phyloP scores from a whole-genome alignment of 2,329 filamentous ascomycete species.

The Metarhizium humberi region DNA sequence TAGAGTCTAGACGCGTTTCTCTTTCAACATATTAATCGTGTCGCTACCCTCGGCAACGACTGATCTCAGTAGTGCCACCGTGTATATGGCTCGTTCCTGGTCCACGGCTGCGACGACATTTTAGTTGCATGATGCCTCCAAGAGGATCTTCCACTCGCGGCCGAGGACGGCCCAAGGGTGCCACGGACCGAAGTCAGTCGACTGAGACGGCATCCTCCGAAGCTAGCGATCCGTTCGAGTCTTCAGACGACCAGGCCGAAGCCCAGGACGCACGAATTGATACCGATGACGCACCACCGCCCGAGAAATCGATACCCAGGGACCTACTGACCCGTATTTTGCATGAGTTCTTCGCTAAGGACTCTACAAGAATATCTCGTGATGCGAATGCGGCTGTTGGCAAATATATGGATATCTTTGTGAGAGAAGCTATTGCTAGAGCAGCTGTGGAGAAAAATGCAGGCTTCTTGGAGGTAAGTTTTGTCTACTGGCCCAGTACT shows the following conservation, averaged over 20 bases:
- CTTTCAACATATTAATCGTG: not conserved
- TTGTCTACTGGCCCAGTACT: not conserved
- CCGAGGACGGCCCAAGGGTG: slow-evolving; percentile 23
- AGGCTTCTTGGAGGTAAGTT: slow-evolving; percentile 64
- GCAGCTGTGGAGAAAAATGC: slow-evolving; percentile 61
- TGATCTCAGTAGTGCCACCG: not conserved
- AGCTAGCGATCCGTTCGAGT: slow-evolving; percentile 26
- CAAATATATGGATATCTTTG: slow-evolving; percentile 86
- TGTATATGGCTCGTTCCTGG: not conserved
- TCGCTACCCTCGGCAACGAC: not conserved
- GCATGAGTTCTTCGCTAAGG: slow-evolving; percentile 67
- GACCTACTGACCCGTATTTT: slow-evolving; percentile 68
- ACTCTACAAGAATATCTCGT: slow-evolving; percentile 62
- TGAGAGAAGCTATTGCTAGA: slow-evolving; percentile 77
- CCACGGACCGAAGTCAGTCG: slow-evolving; percentile 15
- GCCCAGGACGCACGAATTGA: slow-evolving; percentile 4
- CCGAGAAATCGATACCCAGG: slow-evolving; percentile 51
- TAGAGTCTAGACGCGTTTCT: not conserved
- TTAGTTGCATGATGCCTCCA: slow-evolving; percentile 28
- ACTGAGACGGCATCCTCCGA: slow-evolving; percentile 14
- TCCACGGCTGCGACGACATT: not conserved
- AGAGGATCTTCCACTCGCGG: slow-evolving; percentile 25
- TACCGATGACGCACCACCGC: slow-evolving; percentile 24
- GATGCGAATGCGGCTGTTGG: slow-evolving; percentile 69
- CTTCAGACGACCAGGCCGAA: slow-evolving; percentile 22